A percentile compares a stretch with the other conserved stretches of the same genome.
Conservation (phyloP, 148 eudicot species). For the Vaccinium darrowii region DNA sequence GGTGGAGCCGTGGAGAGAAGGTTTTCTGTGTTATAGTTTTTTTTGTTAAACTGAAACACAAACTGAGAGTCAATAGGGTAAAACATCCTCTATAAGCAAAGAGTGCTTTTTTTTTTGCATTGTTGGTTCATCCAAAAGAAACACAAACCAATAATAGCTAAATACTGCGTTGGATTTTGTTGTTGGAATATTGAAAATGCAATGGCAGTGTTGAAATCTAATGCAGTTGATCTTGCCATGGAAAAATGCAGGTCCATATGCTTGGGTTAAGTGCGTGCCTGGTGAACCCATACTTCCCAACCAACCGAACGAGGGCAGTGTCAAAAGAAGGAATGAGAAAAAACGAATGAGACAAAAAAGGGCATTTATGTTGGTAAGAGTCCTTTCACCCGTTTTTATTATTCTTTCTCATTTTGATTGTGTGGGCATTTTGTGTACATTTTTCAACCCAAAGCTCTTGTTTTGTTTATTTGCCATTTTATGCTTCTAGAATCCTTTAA, state of each 20-base stretch:
- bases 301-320: conserved; percentile 87
- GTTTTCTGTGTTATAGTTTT: neutral
- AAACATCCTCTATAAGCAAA: neutral
- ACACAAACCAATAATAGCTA: neutral
- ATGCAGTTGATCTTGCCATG: conserved; percentile 10
- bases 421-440: neutral
- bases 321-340: conserved; percentile 81
- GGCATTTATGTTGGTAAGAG: conserved; percentile 68
- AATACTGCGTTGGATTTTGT: neutral
- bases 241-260: conserved; percentile 74
- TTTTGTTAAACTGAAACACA: neutral
- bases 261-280: conserved; percentile 76
- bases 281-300: conserved; percentile 63
- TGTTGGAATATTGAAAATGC: neutral
- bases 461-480: too few relatives aligned
- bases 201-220: neutral
- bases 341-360: conserved; percentile 66
- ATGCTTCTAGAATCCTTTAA: neutral
- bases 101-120: neutral
- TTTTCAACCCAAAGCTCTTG: neutral
- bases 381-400: neutral
- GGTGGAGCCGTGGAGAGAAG: neutral
- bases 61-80: neutral
- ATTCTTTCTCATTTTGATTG: too few relatives aligned
- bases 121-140: too few relatives aligned